Conservation (phyloP, 345 rosid genomes). For the Murraya paniculata region DNA sequence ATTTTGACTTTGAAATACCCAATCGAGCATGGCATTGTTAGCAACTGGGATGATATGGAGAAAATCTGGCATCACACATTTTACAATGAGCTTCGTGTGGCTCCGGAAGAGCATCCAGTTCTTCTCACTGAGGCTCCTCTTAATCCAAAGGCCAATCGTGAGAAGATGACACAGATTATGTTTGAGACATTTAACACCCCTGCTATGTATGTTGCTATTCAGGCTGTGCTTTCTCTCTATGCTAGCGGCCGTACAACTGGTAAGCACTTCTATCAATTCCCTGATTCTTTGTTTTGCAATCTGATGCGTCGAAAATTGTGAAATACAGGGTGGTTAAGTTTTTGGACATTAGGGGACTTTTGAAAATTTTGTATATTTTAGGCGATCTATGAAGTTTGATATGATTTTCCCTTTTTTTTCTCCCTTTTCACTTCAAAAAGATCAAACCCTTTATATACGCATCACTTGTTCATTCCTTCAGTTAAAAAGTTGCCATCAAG, state of each 20-base stretch:
- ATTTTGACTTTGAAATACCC: constrained; percentile 62
- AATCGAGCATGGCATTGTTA: constrained; percentile 62
- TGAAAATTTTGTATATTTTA: not conserved
- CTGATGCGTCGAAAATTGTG: not conserved
- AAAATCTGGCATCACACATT: constrained; percentile 63
- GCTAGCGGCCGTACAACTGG: constrained; percentile 82
- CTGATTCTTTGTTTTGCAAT: not conserved
- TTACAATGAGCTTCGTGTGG: constrained; percentile 70
- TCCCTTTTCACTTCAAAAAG: not conserved
- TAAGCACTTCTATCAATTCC: constrained; percentile 19
- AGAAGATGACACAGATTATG: constrained; percentile 71
- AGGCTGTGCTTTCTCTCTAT: constrained; percentile 68
- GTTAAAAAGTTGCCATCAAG: not conserved
- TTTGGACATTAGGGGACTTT: not conserved
- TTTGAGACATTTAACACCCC: constrained; percentile 61
- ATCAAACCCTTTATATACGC: not conserved
- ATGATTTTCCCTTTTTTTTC: not conserved
- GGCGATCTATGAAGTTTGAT: not conserved
- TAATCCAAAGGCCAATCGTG: constrained; percentile 76
- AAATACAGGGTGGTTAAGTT: not conserved
- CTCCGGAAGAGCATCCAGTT: constrained; percentile 75
- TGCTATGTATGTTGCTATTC: constrained; percentile 60
- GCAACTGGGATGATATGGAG: constrained; percentile 72
- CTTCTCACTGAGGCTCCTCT: constrained; percentile 80
- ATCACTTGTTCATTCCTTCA: not conserved